Conservation (phyloP, 176 grass and related monocot genomes). For the Rhipidocladum racemiflorum region DNA sequence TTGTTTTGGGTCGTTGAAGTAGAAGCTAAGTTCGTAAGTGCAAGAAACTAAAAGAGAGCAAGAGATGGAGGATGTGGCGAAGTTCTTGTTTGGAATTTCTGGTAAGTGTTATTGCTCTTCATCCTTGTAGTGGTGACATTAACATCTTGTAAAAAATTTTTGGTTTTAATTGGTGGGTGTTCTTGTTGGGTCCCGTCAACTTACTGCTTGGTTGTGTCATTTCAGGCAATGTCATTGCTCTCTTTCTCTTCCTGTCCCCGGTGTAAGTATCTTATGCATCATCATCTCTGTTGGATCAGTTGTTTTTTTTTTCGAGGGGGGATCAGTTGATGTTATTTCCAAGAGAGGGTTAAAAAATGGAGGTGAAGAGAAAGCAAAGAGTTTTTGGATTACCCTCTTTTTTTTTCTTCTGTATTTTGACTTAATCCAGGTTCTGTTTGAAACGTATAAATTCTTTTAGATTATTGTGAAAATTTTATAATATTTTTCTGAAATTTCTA, state of each 20-base stretch:
- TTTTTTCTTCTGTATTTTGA: background rate
- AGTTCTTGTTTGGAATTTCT: constrained; percentile 64
- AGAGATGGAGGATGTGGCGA: constrained; percentile 50
- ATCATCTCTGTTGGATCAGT: background rate
- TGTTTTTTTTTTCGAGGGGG: background rate
- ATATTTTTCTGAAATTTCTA: too few species aligned
- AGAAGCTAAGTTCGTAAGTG: background rate
- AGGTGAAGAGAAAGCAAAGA: background rate
- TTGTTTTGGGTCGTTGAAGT: background rate
- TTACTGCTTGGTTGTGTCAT: background rate
- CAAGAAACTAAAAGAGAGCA: background rate
- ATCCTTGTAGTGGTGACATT: background rate
- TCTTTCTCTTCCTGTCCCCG: constrained; percentile 74
- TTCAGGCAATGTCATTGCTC: constrained; percentile 70
- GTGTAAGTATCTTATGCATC: constrained; percentile 40
- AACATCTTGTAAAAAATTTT: background rate
- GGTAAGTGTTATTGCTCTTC: constrained; percentile 23
- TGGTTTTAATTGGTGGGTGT: background rate
- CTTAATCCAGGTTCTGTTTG: background rate
- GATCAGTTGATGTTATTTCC: background rate
- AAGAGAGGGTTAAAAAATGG: background rate
- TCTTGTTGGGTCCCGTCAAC: background rate
- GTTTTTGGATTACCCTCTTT: background rate
- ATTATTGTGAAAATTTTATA: too few species aligned
- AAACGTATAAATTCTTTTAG: too few species aligned